A percentile compares a stretch with the other conserved stretches of the same genome.
Conservation (phyloP, 2,329 filamentous ascomycete genomes). For the Trichoderma lentiforme region DNA sequence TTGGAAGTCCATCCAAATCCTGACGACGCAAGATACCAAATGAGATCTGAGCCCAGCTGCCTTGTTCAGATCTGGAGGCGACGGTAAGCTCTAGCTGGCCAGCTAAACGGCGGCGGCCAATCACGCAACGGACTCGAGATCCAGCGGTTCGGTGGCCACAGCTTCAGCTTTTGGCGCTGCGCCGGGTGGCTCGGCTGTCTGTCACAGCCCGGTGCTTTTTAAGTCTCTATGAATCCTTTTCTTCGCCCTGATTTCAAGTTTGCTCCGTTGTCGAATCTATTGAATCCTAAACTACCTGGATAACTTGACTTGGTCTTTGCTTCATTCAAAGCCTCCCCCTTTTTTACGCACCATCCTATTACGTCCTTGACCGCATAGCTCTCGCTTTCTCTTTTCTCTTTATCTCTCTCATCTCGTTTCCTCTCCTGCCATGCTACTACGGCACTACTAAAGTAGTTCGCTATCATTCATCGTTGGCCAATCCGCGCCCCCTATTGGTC, state of each 20-base stretch:
- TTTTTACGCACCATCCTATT: background rate
- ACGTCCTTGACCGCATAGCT: background rate
- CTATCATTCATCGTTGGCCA: background rate
- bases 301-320: too few relatives aligned
- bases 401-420: background rate
- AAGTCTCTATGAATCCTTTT: background rate
- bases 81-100: constrained; percentile 10
- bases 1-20: background rate
- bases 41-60: constrained; percentile 2
- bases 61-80: background rate
- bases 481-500: constrained; percentile 14
- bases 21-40: background rate
- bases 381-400: background rate
- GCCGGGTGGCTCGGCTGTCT: constrained; percentile 15
- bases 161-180: background rate
- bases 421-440: background rate
- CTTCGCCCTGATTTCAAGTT: background rate
- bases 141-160: background rate
- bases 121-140: background rate
- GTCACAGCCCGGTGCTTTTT: background rate
- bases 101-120: background rate
- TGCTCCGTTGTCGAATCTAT: background rate
- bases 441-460: background rate
- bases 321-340: background rate
- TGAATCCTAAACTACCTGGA: background rate